A percentile compares a stretch with the other conserved stretches of the same genome.
These are phyloP conservation scores for Suillus decipiens DNA, from an alignment of 768 basidiomycete genomes.

Conservation along the genomic window DNA sequence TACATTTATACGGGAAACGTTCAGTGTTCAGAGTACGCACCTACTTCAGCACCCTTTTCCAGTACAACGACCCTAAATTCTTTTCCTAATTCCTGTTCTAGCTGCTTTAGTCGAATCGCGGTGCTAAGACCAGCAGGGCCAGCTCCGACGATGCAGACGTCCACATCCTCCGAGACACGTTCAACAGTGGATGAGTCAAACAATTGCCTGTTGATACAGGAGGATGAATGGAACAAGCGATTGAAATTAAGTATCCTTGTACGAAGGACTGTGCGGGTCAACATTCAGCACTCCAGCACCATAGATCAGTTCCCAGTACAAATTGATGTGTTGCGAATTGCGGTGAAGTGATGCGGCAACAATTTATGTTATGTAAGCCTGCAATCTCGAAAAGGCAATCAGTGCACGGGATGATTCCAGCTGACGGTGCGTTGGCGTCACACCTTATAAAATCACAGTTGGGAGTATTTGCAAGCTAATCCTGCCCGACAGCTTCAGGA, in stretches of 20 bases:
- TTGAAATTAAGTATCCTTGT: background rate
- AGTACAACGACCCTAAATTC: conserved; percentile 91
- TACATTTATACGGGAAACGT: background rate
- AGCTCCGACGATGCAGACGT: conserved; percentile 96
- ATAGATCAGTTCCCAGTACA: background rate
- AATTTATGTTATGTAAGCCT: background rate
- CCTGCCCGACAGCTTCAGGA: background rate
- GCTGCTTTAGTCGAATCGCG: conserved; percentile 94
- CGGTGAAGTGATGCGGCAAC: background rate
- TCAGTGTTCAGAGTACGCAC: conserved; percentile 44
- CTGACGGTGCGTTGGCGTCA: background rate
- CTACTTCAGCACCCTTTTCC: conserved; percentile 93
- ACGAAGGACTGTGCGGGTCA: conserved; percentile 1
- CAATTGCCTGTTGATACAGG: conserved; percentile 30
- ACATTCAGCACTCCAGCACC: conserved; percentile 7
- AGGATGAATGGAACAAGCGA: conserved; percentile 27
- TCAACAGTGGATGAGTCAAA: conserved; percentile 69
- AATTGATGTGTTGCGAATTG: background rate
- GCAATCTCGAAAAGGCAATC: conserved; percentile 1
- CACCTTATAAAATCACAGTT: no score
- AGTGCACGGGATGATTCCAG: background rate
- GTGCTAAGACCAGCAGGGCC: conserved; percentile 95
- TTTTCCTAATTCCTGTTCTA: conserved; percentile 75
- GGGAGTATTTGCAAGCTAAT: background rate
- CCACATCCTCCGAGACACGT: conserved; percentile 87